A percentile compares a stretch with the other conserved stretches of the same genome.
Evolutionary conservation across 2,329 filamentous ascomycete species (phyloP).

Genomic region (Zasmidium cellare): DNA sequence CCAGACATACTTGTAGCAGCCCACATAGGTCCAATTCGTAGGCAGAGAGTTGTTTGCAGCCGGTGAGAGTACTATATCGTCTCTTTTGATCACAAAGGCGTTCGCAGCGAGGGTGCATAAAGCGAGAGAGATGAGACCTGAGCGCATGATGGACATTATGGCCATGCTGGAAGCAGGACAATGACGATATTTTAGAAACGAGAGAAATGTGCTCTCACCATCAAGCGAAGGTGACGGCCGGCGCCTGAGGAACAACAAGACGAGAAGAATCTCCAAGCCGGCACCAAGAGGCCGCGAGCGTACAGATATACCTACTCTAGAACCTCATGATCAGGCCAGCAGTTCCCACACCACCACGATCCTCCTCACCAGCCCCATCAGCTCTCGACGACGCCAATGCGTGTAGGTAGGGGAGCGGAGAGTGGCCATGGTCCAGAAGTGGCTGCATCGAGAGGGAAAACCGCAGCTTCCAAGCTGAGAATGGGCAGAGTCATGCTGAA

Average conservation of each 20-base stretch:
- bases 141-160: background rate
- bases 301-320: background rate
- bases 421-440: background rate
- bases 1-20: conserved; percentile 23
- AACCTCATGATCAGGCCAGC: background rate
- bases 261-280: background rate
- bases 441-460: background rate
- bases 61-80: conserved; percentile 7
- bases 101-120: background rate
- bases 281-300: background rate
- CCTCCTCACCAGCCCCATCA: background rate
- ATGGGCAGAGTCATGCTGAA: background rate
- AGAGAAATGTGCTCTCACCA: background rate
- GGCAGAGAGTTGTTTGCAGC: conserved; percentile 20
- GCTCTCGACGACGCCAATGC: background rate
- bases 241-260: background rate
- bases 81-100: conserved; percentile 8
- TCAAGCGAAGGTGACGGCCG: background rate
- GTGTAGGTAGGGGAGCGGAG: background rate
- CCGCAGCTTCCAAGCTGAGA: background rate
- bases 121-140: background rate
- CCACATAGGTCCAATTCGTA: conserved; percentile 24
- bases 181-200: background rate
- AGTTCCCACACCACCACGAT: background rate
- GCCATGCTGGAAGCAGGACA: background rate